Evolutionary conservation across 1,139 yeast genomes (phyloP).

Genomic region (Magnusiomyces clavatus): DNA sequence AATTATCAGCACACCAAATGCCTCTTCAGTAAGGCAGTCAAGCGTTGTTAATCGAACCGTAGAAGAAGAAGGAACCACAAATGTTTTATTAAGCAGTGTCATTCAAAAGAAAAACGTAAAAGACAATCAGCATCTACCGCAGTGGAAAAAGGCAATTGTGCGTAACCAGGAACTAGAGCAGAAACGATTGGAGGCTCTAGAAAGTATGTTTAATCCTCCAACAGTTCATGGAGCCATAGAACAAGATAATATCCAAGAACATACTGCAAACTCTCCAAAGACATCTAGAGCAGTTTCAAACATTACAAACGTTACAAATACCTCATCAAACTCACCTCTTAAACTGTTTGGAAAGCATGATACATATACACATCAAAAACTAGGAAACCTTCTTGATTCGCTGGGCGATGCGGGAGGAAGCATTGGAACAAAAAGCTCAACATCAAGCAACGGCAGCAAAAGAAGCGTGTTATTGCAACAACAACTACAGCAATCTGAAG

Average conservation of each 20-base stretch:
- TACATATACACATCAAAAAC: slow-evolving; percentile 10
- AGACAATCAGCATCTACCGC: not conserved
- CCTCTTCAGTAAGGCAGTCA: not conserved
- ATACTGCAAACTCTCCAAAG: not conserved
- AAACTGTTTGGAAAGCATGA: slow-evolving; percentile 13
- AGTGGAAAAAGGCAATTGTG: slow-evolving; percentile 1
- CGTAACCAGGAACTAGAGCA: not conserved
- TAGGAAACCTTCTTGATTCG: slow-evolving; percentile 8
- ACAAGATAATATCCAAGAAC: not conserved
- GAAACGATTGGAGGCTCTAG: not conserved
- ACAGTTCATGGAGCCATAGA: not conserved
- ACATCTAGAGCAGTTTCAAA: not conserved
- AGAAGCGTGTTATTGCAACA: not conserved
- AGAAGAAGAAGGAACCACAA: not conserved
- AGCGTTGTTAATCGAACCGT: not conserved
- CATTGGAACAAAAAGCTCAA: too few relatives aligned
- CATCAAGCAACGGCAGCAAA: not conserved
- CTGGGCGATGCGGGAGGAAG: slow-evolving; percentile 3
- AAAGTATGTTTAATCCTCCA: slow-evolving; percentile 4
- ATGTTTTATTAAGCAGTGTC: not conserved
- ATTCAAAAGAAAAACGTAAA: not conserved
- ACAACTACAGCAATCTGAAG: not conserved
- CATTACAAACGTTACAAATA: not conserved
- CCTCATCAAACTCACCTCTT: slow-evolving; percentile 6
- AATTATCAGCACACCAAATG: slow-evolving; percentile 10